Base-by-base conservation (phyloP, 176 grass and related monocot species). In the Oryza rufipogon region DNA sequence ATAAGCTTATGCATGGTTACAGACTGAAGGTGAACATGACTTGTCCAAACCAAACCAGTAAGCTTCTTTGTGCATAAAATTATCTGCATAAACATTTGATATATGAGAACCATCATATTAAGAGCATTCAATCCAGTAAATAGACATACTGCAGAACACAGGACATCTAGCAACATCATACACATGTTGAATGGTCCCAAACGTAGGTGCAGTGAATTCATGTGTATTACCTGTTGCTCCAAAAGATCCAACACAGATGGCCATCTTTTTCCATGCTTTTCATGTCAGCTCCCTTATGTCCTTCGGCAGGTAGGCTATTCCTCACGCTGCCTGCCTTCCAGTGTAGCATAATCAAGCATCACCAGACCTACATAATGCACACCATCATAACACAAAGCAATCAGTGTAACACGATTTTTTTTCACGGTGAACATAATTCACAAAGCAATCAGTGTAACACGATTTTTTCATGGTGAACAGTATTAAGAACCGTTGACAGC, bases 321-420 rank as follows among this genome's bases (percentile, higher is more conserved):
- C 22, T 73, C 9, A n/a, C 73, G 51, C 52, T 82, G 41, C 80
- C 14, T 42, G 32, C 39, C 1, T 41, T 6, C 30, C 34, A 46
- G 13, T 26, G 26, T 33, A 60, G 36, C 68, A 20, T 33, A 36
- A 61, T 75, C 81, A 83, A 36, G 56, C 64, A 83, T 75, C 81
- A 75, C 11, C 41, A 2, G 58, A 75, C 42, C 81, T 83, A 23
- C 81, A 81, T 25, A 60, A 20, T 66, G 58, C 23, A 74, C 28
- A 12, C 2, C 14, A 64, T 16, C 61, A 33, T 17, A 30, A 67
- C 7, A 26, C 19, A 20, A 75, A 15, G 11, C 47, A 58, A 74
- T 52, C 47, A 54, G 25, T 45, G 26, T 74, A 74, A 54, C 14
- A 73, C 19, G 30, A 30, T 33, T 52, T 72, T 32, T 32, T 32